Evolutionary conservation across 1,139 yeast genomes (phyloP).

Genomic region (Geotrichum fermentans): DNA sequence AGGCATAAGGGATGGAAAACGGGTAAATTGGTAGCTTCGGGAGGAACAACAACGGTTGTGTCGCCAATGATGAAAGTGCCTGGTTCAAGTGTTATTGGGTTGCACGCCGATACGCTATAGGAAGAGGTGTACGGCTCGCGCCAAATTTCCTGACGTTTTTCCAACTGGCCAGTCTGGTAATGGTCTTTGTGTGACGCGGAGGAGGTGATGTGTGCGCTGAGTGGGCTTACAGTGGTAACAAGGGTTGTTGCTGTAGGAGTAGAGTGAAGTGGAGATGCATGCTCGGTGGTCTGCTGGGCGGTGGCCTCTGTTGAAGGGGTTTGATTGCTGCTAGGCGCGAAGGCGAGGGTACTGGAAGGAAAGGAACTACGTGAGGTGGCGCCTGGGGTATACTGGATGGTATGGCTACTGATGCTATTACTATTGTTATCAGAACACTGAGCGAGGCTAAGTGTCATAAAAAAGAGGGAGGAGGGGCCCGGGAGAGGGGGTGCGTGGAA

Average conservation of each 20-base stretch:
- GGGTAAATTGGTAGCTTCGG: constrained; percentile 19
- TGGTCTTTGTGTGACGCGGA: neutral
- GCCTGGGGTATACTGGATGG: neutral
- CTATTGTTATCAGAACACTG: neutral
- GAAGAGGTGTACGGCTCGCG: constrained; percentile 9
- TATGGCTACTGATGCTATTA: neutral
- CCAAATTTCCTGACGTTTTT: constrained; percentile 15
- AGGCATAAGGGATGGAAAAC: constrained; percentile 19
- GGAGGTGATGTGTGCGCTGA: neutral
- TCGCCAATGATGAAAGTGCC: constrained; percentile 20
- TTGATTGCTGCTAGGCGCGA: too few relatives aligned
- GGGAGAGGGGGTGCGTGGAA: neutral
- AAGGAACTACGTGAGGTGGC: too few relatives aligned
- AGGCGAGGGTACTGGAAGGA: too few relatives aligned
- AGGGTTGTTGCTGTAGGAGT: neutral
- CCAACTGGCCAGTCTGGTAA: neutral
- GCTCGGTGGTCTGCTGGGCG: too few relatives aligned
- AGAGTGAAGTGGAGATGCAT: neutral
- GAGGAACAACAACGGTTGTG: constrained; percentile 10
- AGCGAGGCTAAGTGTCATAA: neutral
- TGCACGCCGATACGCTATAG: constrained; percentile 21
- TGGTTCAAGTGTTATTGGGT: constrained; percentile 20
- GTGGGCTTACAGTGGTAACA: neutral
- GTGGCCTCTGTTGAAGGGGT: too few relatives aligned
- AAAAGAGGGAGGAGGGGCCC: neutral